phyloP scores from a whole-genome alignment of 495 filamentous ascomycete genomes.

The Ascodesmis nigricans region DNA sequence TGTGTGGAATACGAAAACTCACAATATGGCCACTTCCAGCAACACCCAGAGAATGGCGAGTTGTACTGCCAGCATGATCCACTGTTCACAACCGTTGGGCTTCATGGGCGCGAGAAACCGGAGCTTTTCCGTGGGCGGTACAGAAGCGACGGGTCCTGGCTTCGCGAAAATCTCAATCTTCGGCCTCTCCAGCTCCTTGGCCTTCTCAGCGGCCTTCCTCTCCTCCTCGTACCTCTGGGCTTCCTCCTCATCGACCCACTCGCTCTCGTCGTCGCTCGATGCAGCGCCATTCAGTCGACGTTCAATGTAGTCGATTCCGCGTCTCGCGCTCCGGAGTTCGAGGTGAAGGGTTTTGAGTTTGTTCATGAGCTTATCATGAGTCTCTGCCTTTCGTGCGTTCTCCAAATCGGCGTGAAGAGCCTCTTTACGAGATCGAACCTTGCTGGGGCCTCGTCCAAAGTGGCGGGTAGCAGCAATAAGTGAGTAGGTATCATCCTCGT shows the following conservation, averaged over 20 bases:
- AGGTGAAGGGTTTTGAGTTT: conserved; percentile 17
- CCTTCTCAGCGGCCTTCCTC: conserved; percentile 10
- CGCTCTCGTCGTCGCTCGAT: conserved; percentile 9
- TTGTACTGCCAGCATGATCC: conserved; percentile 4
- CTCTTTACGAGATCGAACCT: too few relatives aligned
- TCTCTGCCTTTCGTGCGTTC: conserved; percentile 11
- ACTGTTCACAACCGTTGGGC: conserved; percentile 2
- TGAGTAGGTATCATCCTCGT: conserved; percentile 8
- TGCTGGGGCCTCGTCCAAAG: too few relatives aligned
- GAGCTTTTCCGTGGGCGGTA: conserved; percentile 3
- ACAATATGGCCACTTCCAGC: conserved; percentile 16
- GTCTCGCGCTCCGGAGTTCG: conserved; percentile 14
- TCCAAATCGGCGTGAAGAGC: too few relatives aligned
- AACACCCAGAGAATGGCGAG: conserved; percentile 12
- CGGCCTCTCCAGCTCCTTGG: conserved; percentile 7
- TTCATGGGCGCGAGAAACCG: not conserved
- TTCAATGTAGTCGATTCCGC: conserved; percentile 19
- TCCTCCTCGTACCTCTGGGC: conserved; percentile 7
- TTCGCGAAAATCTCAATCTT: conserved; percentile 4
- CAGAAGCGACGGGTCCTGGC: not conserved
- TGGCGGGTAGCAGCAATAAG: too few relatives aligned
- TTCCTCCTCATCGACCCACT: conserved; percentile 11
- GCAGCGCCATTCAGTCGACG: conserved; percentile 10
- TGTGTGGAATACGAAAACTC: conserved; percentile 3
- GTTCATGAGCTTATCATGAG: conserved; percentile 19